Percentiles rank a stretch among this genome's conserved stretches.
Evolutionary conservation across 768 basidiomycete species (phyloP).

Genomic region (Symmetrospora coprosmae): DNA sequence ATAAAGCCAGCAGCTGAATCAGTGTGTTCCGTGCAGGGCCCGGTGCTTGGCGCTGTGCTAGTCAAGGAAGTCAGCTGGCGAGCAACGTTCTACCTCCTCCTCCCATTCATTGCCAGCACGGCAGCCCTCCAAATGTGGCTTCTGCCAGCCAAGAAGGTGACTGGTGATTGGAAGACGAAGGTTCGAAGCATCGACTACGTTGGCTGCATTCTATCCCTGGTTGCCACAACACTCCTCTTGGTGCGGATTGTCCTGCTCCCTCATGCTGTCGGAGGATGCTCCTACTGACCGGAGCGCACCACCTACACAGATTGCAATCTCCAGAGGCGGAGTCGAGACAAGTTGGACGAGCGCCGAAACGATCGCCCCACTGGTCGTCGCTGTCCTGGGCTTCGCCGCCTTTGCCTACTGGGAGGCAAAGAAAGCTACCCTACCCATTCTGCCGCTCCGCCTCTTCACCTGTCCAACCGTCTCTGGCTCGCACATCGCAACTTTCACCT

Average conservation of each 20-base stretch:
- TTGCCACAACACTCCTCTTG: neutral
- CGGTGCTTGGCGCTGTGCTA: neutral
- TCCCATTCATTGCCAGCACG: neutral
- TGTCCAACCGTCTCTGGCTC: neutral
- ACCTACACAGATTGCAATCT: neutral
- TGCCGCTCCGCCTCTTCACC: neutral
- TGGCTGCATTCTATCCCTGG: neutral
- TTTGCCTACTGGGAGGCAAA: neutral
- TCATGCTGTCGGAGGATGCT: neutral
- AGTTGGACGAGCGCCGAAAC: neutral
- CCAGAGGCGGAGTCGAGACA: neutral
- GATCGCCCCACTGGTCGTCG: neutral
- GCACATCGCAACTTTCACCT: neutral
- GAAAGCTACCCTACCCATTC: neutral
- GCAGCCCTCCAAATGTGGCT: neutral
- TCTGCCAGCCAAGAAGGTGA: neutral
- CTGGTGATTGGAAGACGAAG: conserved; percentile 3
- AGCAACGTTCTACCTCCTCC: neutral
- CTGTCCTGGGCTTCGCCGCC: neutral
- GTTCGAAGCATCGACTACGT: neutral
- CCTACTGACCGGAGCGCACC: too few species aligned
- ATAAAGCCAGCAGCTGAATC: too few species aligned
- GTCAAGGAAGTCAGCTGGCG: neutral
- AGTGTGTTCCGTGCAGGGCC: too few species aligned
- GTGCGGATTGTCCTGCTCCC: neutral